Base-by-base conservation (phyloP, 2,329 filamentous ascomycete genomes). In the Gaeumannomyces sp. region DNA sequence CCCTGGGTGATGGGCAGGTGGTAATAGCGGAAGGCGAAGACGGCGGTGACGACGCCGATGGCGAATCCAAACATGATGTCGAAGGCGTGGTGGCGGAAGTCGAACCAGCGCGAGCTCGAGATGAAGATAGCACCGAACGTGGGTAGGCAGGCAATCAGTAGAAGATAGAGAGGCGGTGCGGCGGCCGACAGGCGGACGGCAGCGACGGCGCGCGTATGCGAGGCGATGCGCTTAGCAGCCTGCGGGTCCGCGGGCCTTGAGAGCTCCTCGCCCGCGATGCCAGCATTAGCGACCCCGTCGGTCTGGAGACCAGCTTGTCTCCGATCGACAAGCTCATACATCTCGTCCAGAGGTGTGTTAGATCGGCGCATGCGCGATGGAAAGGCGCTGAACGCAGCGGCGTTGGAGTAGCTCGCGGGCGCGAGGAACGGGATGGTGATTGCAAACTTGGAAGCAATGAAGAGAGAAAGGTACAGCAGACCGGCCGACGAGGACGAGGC, bases 31-130 rank as follows among this genome's bases (percentile, higher is more conserved):
- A 97, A 97, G 3, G 88, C 85, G 70, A 94, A 87, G 73, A 88
- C 88, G 27, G 91, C 85, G 53, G 85, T 85, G 59, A 87, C 76
- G 19, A 89, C 83, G 11, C 94, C 94, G 67, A 97, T 89, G 16
- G 90, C 69, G 64, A 89, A 90, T n/a, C 94, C 94, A 68, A 90
- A 92, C 2, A 97, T 77, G 69, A 97, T 91, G 69, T 98, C 94
- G 74, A 97, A 94, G n/a, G 89, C 93, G 74, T 94, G 91, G 75
- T 98, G 94, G 56, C 91, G 87, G 78, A 89, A 96, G 75, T 97
- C 89, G 66, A 89, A 93, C 84, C 89, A 98, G 14, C 94, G 89
- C 1, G 92, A 94, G 33, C 88, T 86, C n/a, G 89, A 83, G 67
- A 97, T 90, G 78, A 93, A 97, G 68, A 93, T 84, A 6, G 93